Conservation (phyloP, 768 basidiomycete genomes). For the Amanita inopinata region DNA sequence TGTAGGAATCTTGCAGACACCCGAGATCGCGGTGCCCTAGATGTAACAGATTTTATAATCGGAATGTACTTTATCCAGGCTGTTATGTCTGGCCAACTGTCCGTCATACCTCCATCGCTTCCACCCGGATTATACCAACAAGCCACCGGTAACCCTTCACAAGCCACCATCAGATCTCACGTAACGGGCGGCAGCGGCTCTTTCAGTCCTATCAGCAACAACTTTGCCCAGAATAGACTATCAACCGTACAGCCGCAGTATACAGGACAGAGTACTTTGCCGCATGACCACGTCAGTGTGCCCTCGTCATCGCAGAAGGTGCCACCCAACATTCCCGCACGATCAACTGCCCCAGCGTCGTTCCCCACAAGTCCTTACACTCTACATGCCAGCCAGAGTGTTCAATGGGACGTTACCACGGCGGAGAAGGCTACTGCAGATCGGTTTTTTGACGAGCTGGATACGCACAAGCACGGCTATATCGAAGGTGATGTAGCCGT, state of each 20-base stretch:
- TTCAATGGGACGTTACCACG: slow-evolving; percentile 75
- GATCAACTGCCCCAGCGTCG: slow-evolving; percentile 20
- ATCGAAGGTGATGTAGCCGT: slow-evolving; percentile 94
- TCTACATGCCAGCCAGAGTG: slow-evolving; percentile 21
- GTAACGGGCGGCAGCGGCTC: slow-evolving; percentile 53
- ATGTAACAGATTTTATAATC: slow-evolving; percentile 85
- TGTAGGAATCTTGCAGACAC: slow-evolving; percentile 91
- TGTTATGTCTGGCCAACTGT: slow-evolving; percentile 72
- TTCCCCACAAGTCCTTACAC: slow-evolving; percentile 18
- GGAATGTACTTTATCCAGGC: slow-evolving; percentile 96
- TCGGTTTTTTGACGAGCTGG: slow-evolving; percentile 73
- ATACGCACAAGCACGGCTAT: slow-evolving; percentile 61
- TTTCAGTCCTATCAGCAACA: slow-evolving; percentile 43
- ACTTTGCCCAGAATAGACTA: slow-evolving; percentile 30
- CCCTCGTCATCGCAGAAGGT: slow-evolving; percentile 18
- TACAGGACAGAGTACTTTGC: slow-evolving; percentile 48
- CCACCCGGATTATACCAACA: slow-evolving; percentile 84
- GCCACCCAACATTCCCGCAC: slow-evolving; percentile 29
- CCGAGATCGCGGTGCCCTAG: slow-evolving; percentile 81
- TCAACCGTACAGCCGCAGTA: slow-evolving; percentile 44
- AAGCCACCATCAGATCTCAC: slow-evolving; percentile 36
- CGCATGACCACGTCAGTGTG: slow-evolving; percentile 40
- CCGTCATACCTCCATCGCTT: slow-evolving; percentile 60
- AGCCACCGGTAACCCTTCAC: slow-evolving; percentile 38
- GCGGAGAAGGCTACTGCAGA: slow-evolving; percentile 74